Percentiles rank a stretch among this genome's conserved stretches.
phyloP scores from a whole-genome alignment of 805 yeast species.

The Dipodascus albidus region DNA sequence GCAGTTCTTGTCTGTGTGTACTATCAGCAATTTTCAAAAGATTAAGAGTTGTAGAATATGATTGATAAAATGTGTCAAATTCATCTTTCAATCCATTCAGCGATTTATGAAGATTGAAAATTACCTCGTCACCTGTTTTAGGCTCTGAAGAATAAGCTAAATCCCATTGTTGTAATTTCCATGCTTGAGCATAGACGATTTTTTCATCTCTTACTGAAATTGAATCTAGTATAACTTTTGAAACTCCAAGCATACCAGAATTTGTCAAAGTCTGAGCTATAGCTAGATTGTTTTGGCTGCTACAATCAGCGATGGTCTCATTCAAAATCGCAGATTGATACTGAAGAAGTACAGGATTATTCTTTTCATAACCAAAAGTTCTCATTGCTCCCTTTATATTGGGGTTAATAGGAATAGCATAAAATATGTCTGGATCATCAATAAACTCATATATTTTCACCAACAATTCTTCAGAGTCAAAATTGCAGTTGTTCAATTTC shows the following conservation, averaged over 20 bases:
- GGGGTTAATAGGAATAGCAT: constrained; percentile 53
- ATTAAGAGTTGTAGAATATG: not conserved
- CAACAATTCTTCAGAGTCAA: constrained; percentile 8
- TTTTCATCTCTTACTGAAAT: constrained; percentile 10
- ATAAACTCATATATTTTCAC: constrained; percentile 37
- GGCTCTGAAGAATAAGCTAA: constrained; percentile 36
- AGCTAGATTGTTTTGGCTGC: not conserved
- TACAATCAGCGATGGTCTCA: constrained; percentile 31
- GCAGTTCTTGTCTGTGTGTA: not conserved
- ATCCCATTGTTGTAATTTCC: constrained; percentile 76
- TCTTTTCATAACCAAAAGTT: constrained; percentile 16
- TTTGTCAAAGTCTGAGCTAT: constrained; percentile 15
- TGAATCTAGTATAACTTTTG: constrained; percentile 29
- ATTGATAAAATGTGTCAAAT: not conserved
- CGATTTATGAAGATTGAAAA: constrained; percentile 42
- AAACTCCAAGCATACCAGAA: constrained; percentile 48
- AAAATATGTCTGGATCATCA: constrained; percentile 50
- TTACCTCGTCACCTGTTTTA: constrained; percentile 31
- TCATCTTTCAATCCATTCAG: constrained; percentile 18
- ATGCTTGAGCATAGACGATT: constrained; percentile 46
- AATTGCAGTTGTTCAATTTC: not conserved
- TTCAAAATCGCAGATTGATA: constrained; percentile 42
- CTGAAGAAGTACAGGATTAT: constrained; percentile 33
- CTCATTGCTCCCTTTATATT: constrained; percentile 40
- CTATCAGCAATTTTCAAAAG: not conserved